Conservation (phyloP, 805 yeast genomes). For the Metschnikowia colocasiae region DNA sequence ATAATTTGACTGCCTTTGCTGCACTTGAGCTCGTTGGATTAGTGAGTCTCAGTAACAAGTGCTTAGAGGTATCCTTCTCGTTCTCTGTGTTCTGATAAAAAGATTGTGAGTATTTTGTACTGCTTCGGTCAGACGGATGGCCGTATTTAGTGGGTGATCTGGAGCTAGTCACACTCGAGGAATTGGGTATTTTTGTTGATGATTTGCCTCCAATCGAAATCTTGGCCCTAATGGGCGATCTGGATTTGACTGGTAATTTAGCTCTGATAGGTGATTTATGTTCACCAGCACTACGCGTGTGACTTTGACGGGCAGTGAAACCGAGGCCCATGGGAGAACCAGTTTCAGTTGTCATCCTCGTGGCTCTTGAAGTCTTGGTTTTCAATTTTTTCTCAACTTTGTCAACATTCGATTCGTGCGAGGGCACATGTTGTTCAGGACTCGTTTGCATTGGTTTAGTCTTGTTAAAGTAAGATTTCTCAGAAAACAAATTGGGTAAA, state of each 20-base stretch:
- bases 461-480: constrained; percentile 4
- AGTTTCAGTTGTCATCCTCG: constrained; percentile 1
- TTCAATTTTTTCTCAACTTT: background rate
- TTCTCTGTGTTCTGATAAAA: constrained; percentile 2
- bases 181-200: background rate
- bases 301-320: background rate
- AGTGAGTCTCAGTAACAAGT: constrained; percentile 21
- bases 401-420: background rate
- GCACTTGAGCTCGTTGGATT: constrained; percentile 32
- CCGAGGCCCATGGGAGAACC: constrained; percentile 2
- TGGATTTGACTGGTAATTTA: constrained; percentile 7
- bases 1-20: constrained; percentile 21
- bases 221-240: background rate
- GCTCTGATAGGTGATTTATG: background rate
- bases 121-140: constrained; percentile 5
- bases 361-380: background rate
- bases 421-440: background rate
- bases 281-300: background rate
- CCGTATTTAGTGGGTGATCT: constrained; percentile 15
- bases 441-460: background rate
- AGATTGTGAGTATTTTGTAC: constrained; percentile 9
- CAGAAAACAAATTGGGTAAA: constrained; percentile 1
- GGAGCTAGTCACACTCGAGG: constrained; percentile 7
- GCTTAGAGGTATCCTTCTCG: background rate
- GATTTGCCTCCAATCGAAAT: background rate